Base-by-base conservation (phyloP, 2,329 filamentous ascomycete species). In the Scedosporium apiospermum region DNA sequence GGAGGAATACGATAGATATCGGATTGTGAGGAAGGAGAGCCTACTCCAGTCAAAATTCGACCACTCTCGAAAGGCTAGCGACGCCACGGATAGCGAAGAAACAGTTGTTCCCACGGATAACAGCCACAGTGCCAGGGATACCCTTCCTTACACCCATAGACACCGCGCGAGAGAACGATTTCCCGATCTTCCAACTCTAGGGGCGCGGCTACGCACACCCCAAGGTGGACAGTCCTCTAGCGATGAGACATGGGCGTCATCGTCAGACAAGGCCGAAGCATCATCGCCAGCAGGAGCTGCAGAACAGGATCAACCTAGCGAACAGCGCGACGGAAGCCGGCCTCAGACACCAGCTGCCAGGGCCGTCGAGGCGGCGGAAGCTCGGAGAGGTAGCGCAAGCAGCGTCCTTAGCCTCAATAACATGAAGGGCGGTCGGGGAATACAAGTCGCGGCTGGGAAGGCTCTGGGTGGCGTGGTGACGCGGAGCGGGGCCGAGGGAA, bases 1-100 rank as follows among this genome's bases (percentile, higher is more conserved):
- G 63, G 84, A 85, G 68, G 83, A 88, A 69, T 88, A 84, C 66
- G 83, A 81, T 61, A 78, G 78, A 49, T 88, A 87, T 68, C 76
- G 76, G 59, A 72, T 76, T 30, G 82, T 80, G 30, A 76, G 82
- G n/a, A 75, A 78, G 57, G 76, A 77, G 64, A 83, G 80, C 67
- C 69, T 84, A 3, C 74, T 74, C 3, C 71, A 68, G 12, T 69
- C 68, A 55, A 64, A 67, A 12, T 67, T 70, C 16, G 62, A 64
- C n/a, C 66, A 68, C 41, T 63, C 66, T 6, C 68, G 69, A 57
- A 69, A 69, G 16, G 70, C 69, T 3, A 75, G 73, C 57, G 46
- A 55, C 30, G 49, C 34, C 21, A 46, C 42, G 27, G 74, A 75
- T 63, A 76, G 74, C 64, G 74, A 76, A 44, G 68, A 70, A 5